Percentiles rank a stretch among this genome's conserved stretches.
Conservation (phyloP, 1,284 basidiomycete genomes). For the Malassezia pachydermatis region DNA sequence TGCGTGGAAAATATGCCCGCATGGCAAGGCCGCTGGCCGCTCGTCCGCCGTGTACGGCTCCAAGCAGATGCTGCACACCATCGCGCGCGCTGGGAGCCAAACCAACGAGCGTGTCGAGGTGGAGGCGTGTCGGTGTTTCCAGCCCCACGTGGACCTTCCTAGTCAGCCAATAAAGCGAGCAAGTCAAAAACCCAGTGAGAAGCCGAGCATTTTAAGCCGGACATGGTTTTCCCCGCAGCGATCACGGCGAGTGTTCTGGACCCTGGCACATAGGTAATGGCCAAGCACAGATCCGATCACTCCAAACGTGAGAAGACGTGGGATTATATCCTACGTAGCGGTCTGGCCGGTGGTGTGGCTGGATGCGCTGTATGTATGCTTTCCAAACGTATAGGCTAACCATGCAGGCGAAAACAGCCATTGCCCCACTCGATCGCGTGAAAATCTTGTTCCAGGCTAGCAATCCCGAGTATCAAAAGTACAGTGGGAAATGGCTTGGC, state of each 20-base stretch:
- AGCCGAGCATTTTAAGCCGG: too few species aligned
- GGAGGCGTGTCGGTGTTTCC: too few species aligned
- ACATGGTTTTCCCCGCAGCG: too few species aligned
- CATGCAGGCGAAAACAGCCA: constrained; percentile 79
- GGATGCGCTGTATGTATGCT: constrained; percentile 70
- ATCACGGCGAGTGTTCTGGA: too few species aligned
- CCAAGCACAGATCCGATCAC: too few species aligned
- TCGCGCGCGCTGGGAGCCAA: too few species aligned
- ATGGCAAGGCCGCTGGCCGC: constrained; percentile 15
- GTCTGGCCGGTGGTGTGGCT: constrained; percentile 80
- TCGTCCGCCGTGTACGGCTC: constrained; percentile 8
- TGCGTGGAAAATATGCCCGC: constrained; percentile 17
- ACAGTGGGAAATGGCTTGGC: constrained; percentile 77
- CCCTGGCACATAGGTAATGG: too few species aligned
- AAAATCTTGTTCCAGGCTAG: constrained; percentile 98
- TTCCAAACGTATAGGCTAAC: background rate
- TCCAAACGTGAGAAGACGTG: too few species aligned
- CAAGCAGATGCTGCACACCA: constrained; percentile 17
- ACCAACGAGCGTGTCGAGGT: too few species aligned
- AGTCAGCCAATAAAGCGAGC: too few species aligned
- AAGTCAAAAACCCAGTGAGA: too few species aligned
- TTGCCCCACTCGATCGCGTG: constrained; percentile 92
- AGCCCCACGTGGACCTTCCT: too few species aligned
- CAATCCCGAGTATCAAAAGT: constrained; percentile 86
- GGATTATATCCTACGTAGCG: constrained; percentile 67